Conservation (phyloP, 345 rosid species). For the Heritiera fomes region DNA sequence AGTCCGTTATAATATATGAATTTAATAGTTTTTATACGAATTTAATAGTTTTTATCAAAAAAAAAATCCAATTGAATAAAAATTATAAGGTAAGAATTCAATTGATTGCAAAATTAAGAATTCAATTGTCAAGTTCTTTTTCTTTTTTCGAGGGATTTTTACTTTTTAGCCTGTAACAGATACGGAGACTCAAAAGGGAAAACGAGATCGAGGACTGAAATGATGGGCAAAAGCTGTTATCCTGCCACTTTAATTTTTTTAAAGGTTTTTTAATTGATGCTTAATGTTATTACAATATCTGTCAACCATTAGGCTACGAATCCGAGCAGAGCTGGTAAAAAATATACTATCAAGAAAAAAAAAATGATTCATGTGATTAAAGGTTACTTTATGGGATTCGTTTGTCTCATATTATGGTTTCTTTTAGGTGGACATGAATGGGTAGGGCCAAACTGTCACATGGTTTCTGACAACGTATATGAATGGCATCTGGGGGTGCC, state of each 20-base stretch:
- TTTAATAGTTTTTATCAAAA: no score
- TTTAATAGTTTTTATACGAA: no score
- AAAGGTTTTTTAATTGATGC: not conserved
- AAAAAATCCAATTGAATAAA: no score
- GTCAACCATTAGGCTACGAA: conserved; percentile 33
- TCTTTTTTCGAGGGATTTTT: no score
- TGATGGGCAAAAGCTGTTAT: no score
- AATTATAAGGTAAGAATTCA: no score
- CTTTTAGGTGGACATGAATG: conserved; percentile 59
- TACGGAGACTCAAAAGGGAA: conserved; percentile 20
- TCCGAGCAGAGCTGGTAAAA: not conserved
- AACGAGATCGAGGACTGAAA: not conserved
- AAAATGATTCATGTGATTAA: conserved; percentile 47
- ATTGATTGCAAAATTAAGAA: no score
- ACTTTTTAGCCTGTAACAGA: conserved; percentile 4
- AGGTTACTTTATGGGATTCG: conserved; percentile 51
- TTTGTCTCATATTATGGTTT: conserved; percentile 63
- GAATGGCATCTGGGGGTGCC: conserved; percentile 43
- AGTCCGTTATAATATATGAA: no score
- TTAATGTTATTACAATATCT: conserved; percentile 18
- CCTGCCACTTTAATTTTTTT: no score
- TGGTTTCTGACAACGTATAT: conserved; percentile 52
- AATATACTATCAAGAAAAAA: not conserved
- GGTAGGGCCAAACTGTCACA: conserved; percentile 59
- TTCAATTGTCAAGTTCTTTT: no score